Base-by-base conservation (phyloP, 495 filamentous ascomycete species). In the Oidiodendron maius region DNA sequence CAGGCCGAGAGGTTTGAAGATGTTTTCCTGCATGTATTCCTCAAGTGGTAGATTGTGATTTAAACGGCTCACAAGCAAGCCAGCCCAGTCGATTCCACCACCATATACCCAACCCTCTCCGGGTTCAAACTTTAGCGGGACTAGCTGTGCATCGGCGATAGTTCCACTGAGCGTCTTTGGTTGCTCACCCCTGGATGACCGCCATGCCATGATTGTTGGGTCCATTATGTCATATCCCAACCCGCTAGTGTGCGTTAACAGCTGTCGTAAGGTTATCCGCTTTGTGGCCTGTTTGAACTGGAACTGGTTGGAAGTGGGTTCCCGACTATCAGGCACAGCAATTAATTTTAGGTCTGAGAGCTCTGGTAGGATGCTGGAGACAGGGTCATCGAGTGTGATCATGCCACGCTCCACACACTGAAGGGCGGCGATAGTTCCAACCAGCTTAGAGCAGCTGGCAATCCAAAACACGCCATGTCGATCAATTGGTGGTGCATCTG, bases 401-500 rank as follows among this genome's bases (percentile, higher is more conserved):
- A 50, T 58, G 1, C 75, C 76, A 42, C 75, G 64, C 50, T 83
- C 79, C 9, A 80, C 72, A 1, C 78, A 66, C 53, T 84, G 79
- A 75, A 83, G 78, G 44, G 64, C 71, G 0, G 77, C 77, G 40
- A 84, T 65, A 0, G 65, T 70, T 2, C 63, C 61, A 3, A 80
- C 52, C 54, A 78, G 53, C 48, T 80, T 80, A 0, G 78, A 79
- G 55, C 72, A 78, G 17, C 71, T 75, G 30, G 74, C 74, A n/a
- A 81, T 72, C 73, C 70, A 80, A 52, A 78, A 78, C 13, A 74
- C 51, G 8, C 51, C 72, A 24, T 80, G 74, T 3, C 72, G 40
- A 2, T 59, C 66, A 70, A 81, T 72, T 10, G 5, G 5, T 9
- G 36, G 16, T 9, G 36, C 36, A 17, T 39, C 16, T 16, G 68